Evolutionary conservation across 2,329 filamentous ascomycete species (phyloP).

Genomic region (Coniochaeta ligniaria): DNA sequence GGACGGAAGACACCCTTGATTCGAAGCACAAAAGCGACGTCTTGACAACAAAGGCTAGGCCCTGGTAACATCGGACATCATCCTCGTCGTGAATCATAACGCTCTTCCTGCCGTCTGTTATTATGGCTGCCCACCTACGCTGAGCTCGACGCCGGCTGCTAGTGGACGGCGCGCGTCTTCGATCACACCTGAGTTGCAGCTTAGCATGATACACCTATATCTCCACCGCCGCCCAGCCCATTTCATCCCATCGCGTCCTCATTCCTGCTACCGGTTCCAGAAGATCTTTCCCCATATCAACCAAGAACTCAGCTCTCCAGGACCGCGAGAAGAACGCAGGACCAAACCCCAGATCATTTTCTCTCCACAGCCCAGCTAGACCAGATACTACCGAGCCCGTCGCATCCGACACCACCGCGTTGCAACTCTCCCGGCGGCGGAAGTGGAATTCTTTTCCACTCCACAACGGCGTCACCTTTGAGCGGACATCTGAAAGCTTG

Average conservation of each 20-base stretch:
- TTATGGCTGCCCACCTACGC: conserved; percentile 8
- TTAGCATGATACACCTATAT: conserved; percentile 15
- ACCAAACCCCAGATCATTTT: neutral
- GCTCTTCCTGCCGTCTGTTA: conserved; percentile 6
- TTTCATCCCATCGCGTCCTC: conserved; percentile 12
- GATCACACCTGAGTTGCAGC: conserved; percentile 7
- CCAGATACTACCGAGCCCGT: conserved; percentile 9
- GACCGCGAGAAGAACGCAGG: neutral
- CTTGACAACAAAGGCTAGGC: conserved; percentile 4
- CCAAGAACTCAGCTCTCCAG: conserved; percentile 1
- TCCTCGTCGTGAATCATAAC: conserved; percentile 16
- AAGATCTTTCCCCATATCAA: conserved; percentile 12
- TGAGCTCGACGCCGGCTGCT: neutral
- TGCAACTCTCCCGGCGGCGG: neutral
- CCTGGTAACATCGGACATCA: conserved; percentile 10
- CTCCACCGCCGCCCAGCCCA: conserved; percentile 9
- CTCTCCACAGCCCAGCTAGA: conserved; percentile 7
- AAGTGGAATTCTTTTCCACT: neutral
- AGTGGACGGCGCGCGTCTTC: conserved; percentile 6
- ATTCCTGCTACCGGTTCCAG: conserved; percentile 15
- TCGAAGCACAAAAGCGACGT: neutral
- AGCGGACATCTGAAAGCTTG: neutral
- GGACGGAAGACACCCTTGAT: neutral
- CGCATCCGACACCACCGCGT: neutral
- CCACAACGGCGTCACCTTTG: neutral